A percentile compares a stretch with the other conserved stretches of the same genome.
Conservation (phyloP, 345 rosid species). For the Geranium brycei region DNA sequence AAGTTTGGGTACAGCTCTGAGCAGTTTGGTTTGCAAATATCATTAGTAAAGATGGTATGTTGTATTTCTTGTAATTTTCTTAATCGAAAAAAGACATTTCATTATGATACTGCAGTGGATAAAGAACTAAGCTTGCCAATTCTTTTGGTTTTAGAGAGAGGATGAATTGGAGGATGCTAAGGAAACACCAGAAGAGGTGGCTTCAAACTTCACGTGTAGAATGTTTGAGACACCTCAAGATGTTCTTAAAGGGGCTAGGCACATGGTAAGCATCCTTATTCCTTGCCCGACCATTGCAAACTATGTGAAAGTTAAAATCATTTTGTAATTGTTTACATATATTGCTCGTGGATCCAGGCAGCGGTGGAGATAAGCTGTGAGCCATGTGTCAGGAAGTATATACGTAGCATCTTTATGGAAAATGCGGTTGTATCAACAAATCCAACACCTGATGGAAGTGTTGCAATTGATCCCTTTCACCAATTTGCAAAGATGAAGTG, state of each 20-base stretch:
- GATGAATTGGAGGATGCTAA: conserved; percentile 75
- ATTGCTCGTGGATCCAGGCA: conserved; percentile 35
- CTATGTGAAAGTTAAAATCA: background rate
- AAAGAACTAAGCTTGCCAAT: background rate
- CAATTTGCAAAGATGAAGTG: conserved; percentile 80
- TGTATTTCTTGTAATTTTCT: conserved; percentile 6
- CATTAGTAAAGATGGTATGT: conserved; percentile 63
- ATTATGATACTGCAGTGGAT: no score
- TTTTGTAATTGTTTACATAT: conserved; percentile 2
- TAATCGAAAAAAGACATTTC: no score
- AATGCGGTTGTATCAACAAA: conserved; percentile 78
- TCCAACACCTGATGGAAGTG: conserved; percentile 78
- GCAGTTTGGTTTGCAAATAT: conserved; percentile 63
- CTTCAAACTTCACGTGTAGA: conserved; percentile 75
- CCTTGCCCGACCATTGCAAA: no score
- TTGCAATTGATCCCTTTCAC: conserved; percentile 78
- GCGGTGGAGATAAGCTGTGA: conserved; percentile 96
- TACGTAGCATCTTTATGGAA: conserved; percentile 62
- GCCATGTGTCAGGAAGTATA: conserved; percentile 71
- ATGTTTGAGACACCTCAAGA: conserved; percentile 88
- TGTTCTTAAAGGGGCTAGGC: conserved; percentile 94
- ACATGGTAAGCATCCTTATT: conserved; percentile 52
- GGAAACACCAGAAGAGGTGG: conserved; percentile 96
- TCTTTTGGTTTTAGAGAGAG: conserved; percentile 31
- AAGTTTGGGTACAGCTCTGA: conserved; percentile 91